Conservation (phyloP, 108 stramenopile species). For the Bacterosira constricta region DNA sequence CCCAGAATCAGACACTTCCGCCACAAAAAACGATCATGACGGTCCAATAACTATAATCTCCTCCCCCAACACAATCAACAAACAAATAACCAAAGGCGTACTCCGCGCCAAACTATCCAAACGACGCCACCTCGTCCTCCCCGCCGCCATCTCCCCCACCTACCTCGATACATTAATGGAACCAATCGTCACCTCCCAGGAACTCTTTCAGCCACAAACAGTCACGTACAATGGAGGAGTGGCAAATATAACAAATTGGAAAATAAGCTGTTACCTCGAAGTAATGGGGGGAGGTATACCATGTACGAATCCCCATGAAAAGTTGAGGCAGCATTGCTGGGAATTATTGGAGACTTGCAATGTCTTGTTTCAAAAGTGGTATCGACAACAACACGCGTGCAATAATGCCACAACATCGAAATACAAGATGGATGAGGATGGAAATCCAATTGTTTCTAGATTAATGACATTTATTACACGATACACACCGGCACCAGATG, state of each 20-base stretch:
- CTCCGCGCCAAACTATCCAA: slow-evolving; percentile 78
- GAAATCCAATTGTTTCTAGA: slow-evolving; percentile 52
- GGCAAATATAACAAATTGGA: slow-evolving; percentile 87
- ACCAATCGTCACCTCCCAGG: slow-evolving; percentile 42
- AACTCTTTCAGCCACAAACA: slow-evolving; percentile 80
- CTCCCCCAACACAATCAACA: not conserved
- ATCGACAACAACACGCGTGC: slow-evolving; percentile 83
- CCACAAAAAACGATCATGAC: no score
- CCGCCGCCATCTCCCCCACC: slow-evolving; percentile 58
- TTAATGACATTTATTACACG: slow-evolving; percentile 92
- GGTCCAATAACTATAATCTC: no score
- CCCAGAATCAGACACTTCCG: no score
- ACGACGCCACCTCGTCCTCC: slow-evolving; percentile 76
- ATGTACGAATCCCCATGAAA: slow-evolving; percentile 72
- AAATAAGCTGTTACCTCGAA: slow-evolving; percentile 89
- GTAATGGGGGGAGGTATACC: slow-evolving; percentile 89
- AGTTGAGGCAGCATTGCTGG: slow-evolving; percentile 53
- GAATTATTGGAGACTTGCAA: slow-evolving; percentile 78
- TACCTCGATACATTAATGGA: slow-evolving; percentile 85
- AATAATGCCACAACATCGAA: slow-evolving; percentile 44
- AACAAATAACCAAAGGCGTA: slow-evolving; percentile 74
- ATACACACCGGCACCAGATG: slow-evolving; percentile 85
- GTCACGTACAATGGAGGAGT: slow-evolving; percentile 87
- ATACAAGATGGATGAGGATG: slow-evolving; percentile 25
- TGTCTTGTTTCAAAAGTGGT: slow-evolving; percentile 75